phyloP scores from a whole-genome alignment of 164 flowering plant species.

The Berberis thunbergii region DNA sequence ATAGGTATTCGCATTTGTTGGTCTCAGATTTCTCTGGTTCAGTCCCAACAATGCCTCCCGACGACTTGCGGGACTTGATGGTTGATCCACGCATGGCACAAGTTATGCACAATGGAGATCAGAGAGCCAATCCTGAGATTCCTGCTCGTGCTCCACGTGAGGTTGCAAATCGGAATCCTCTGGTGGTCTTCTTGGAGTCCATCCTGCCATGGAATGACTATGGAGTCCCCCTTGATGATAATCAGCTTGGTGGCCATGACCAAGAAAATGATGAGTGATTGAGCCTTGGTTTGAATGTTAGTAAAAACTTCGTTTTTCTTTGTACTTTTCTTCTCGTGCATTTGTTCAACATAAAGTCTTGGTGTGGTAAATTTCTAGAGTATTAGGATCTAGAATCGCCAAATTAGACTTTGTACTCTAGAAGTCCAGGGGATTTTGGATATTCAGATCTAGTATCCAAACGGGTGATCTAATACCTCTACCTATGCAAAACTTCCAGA shows the following conservation, averaged over 20 bases:
- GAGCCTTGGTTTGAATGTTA: background rate
- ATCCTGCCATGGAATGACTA: conserved; percentile 75
- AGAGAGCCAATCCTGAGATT: conserved; percentile 18
- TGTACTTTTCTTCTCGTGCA: too few relatives aligned
- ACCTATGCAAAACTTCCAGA: too few relatives aligned
- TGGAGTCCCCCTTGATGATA: conserved; percentile 20
- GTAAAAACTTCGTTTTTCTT: background rate
- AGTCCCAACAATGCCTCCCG: conserved; percentile 74
- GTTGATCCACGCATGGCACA: conserved; percentile 49
- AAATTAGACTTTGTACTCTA: too few relatives aligned
- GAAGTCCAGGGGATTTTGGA: too few relatives aligned
- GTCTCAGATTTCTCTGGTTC: conserved; percentile 81
- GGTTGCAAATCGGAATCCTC: conserved; percentile 42
- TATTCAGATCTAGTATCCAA: too few relatives aligned
- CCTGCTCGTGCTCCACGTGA: conserved; percentile 40
- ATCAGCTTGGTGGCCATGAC: conserved; percentile 20
- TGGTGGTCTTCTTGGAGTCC: conserved; percentile 69
- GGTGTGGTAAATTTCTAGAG: too few relatives aligned
- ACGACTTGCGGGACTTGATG: conserved; percentile 66
- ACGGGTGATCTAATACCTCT: too few relatives aligned
- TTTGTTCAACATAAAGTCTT: too few relatives aligned
- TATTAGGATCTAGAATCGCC: too few relatives aligned
- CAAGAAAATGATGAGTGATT: conserved; percentile 14
- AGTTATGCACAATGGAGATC: conserved; percentile 26
- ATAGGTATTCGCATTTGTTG: conserved; percentile 71